phyloP scores from a whole-genome alignment of 495 filamentous ascomycete species.

The Mytilinidion resinicola region DNA sequence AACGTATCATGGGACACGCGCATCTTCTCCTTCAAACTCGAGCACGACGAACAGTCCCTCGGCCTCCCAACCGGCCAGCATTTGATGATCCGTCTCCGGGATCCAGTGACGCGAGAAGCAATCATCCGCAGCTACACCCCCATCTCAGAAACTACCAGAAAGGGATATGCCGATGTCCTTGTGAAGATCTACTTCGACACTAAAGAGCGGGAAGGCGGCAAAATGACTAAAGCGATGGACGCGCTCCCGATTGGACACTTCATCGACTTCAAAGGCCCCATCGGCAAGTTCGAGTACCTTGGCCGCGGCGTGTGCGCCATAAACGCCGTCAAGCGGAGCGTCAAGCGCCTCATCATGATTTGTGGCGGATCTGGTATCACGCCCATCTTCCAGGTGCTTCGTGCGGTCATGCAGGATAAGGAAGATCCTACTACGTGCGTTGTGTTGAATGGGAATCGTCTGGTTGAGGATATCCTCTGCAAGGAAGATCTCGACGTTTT shows the following conservation, averaged over 20 bases:
- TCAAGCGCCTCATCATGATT: constrained; percentile 79
- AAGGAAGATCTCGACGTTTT: constrained; percentile 66
- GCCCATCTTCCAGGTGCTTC: constrained; percentile 82
- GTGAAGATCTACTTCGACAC: constrained; percentile 81
- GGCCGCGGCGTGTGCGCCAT: constrained; percentile 60
- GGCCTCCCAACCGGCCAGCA: constrained; percentile 88
- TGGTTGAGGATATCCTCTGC: constrained; percentile 79
- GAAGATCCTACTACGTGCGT: constrained; percentile 57
- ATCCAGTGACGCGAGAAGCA: constrained; percentile 58
- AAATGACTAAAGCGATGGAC: constrained; percentile 81
- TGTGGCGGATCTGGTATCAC: constrained; percentile 87
- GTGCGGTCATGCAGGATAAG: constrained; percentile 61
- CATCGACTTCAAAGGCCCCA: constrained; percentile 86
- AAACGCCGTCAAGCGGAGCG: constrained; percentile 49
- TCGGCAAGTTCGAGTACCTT: constrained; percentile 80
- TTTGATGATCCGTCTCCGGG: constrained; percentile 75
- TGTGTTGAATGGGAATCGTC: constrained; percentile 74
- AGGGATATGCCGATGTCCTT: constrained; percentile 65
- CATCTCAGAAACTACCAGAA: constrained; percentile 56
- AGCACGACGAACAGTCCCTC: constrained; percentile 61
- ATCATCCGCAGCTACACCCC: constrained; percentile 90
- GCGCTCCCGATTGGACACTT: constrained; percentile 59
- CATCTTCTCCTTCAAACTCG: constrained; percentile 75
- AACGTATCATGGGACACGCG: constrained; percentile 73
- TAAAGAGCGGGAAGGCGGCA: constrained; percentile 55